These are phyloP conservation scores for Chalaropsis ovoidea DNA, from an alignment of 2,329 filamentous ascomycete species.

Conservation along the genomic window DNA sequence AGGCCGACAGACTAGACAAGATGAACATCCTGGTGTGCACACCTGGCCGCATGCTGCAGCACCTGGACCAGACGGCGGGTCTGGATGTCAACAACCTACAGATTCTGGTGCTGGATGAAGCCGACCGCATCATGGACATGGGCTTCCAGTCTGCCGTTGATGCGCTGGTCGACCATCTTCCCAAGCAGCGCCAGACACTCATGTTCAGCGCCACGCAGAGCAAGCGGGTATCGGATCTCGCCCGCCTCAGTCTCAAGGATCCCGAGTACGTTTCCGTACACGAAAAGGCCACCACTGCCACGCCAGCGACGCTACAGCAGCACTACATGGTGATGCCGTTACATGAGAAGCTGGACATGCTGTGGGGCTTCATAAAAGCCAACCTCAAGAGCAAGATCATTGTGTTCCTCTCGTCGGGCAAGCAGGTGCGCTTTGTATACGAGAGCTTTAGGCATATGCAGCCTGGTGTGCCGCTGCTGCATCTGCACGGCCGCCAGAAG, in stretches of 20 bases:
- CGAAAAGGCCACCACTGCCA: conserved; percentile 67
- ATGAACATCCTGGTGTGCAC: conserved; percentile 99
- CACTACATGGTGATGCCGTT: conserved; percentile 82
- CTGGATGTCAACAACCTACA: conserved; percentile 86
- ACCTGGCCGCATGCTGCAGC: conserved; percentile 87
- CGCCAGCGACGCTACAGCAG: conserved; percentile 75
- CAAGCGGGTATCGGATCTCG: conserved; percentile 84
- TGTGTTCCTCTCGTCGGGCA: conserved; percentile 88
- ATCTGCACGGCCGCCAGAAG: conserved; percentile 89
- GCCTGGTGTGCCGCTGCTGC: conserved; percentile 83
- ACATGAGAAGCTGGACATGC: conserved; percentile 77
- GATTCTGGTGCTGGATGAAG: conserved; percentile 89
- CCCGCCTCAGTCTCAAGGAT: conserved; percentile 74
- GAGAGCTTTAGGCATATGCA: conserved; percentile 88
- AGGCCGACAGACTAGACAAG: conserved; percentile 69
- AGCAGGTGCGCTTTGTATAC: conserved; percentile 93
- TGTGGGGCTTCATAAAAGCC: conserved; percentile 85
- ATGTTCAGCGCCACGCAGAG: conserved; percentile 96
- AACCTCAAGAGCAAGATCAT: conserved; percentile 92
- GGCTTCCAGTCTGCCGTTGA: conserved; percentile 86
- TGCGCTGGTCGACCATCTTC: conserved; percentile 84
- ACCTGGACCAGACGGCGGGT: conserved; percentile 83
- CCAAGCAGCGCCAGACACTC: conserved; percentile 75
- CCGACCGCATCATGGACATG: conserved; percentile 95
- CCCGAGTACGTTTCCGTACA: conserved; percentile 95